Conservation (phyloP, 2,329 filamentous ascomycete species). For the Colletotrichum sansevieriae region DNA sequence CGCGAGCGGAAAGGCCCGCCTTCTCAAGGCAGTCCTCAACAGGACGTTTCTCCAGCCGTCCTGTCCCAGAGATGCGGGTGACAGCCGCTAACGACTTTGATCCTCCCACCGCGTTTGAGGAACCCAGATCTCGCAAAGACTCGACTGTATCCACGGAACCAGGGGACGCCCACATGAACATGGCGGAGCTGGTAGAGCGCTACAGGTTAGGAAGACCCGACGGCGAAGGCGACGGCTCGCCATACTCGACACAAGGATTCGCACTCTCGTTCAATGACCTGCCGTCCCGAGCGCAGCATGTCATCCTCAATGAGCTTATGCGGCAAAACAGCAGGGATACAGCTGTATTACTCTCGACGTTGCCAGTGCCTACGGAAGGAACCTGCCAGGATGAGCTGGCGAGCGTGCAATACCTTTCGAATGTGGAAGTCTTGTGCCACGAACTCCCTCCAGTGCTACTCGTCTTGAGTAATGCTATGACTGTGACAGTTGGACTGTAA, state of each 20-base stretch:
- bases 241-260: slow-evolving; percentile 71
- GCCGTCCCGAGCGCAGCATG: slow-evolving; percentile 84
- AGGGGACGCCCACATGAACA: slow-evolving; percentile 56
- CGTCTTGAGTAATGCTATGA: slow-evolving; percentile 91
- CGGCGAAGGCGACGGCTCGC: slow-evolving; percentile 52
- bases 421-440: slow-evolving; percentile 83
- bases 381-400: slow-evolving; percentile 78
- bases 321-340: slow-evolving; percentile 75
- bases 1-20: slow-evolving; percentile 52
- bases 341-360: slow-evolving; percentile 84
- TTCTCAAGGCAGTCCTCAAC: slow-evolving; percentile 61
- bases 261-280: slow-evolving; percentile 88
- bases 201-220: slow-evolving; percentile 48
- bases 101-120: slow-evolving; percentile 74
- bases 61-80: slow-evolving; percentile 71
- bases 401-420: slow-evolving; percentile 80
- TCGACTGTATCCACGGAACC: slow-evolving; percentile 51
- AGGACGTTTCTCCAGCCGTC: slow-evolving; percentile 72
- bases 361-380: slow-evolving; percentile 84
- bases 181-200: slow-evolving; percentile 59
- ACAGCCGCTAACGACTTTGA: slow-evolving; percentile 66
- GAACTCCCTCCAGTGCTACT: slow-evolving; percentile 81
- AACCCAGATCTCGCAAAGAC: slow-evolving; percentile 56
- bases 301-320: slow-evolving; percentile 90
- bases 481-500: slow-evolving; percentile 79